Base-by-base conservation (phyloP, 2,329 filamentous ascomycete species). In the Hypoxylon sp. region DNA sequence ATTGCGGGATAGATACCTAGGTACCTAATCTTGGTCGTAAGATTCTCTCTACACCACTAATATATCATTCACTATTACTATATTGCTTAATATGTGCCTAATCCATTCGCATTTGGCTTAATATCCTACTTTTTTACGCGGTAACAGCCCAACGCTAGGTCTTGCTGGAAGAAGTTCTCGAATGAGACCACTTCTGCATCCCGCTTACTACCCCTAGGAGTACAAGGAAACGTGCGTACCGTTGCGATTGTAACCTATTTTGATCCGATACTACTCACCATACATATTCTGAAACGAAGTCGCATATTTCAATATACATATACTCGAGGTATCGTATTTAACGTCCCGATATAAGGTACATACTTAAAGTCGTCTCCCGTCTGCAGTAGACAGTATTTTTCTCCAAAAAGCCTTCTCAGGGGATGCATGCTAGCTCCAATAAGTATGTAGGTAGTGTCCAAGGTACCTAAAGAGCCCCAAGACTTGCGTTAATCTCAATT, bases 261-360 rank as follows among this genome's bases (percentile, higher is more conserved):
- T 47, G 24, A 56, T 24, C 14, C 17, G 19, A 31, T 62, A 42
- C 26, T 46, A 63, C 53, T 55, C 35, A 31, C 64, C 60, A 47
- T 62, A 63, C 69, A 67, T 59, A 71, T 62, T 60, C 67, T 67
- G 69, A 71, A 71, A 71, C 69, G 37, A 55, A 46, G 11, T 50
- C 50, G 66, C 48, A 64, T 65, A 63, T 53, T 68, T 29, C 55
- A 54, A 64, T 60, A 47, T 53, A 44, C 19, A 64, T 60, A 47
- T 53, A 44, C 19, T 17, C 39, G 8, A 44, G n/a, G 11, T 44
- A 44, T 68, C 37, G 42, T 58, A 57, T 69, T 17, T n/a, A 53
- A 51, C 46, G 50, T 59, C 55, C 59, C 42, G 46, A 56, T 64
- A 22, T 42, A 52, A 13, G 22, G n/a, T 42, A n/a, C n/a, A n/a